phyloP scores from a whole-genome alignment of 306 rosid genomes.

The Boehmeria nivea region DNA sequence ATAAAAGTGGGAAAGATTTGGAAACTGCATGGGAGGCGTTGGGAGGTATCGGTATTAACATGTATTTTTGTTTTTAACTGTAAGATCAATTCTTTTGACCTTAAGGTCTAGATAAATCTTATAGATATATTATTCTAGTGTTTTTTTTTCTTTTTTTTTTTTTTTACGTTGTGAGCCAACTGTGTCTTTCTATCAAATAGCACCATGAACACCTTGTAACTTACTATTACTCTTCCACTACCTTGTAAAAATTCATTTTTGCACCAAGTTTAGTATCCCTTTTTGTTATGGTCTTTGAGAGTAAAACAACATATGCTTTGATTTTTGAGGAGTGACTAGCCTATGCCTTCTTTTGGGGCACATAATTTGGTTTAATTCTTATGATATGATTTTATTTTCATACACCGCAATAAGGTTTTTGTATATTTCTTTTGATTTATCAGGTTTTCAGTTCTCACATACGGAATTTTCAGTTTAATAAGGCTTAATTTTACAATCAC shows the following conservation, averaged over 20 bases:
- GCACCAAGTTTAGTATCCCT: constrained; percentile 6
- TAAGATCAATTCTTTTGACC: constrained; percentile 44
- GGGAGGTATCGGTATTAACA: not conserved
- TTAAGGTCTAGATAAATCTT: constrained; percentile 27
- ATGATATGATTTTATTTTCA: too few species aligned
- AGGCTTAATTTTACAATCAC: too few species aligned
- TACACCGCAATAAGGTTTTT: too few species aligned
- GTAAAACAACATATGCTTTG: too few species aligned
- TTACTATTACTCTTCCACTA: constrained; percentile 12
- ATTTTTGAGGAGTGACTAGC: too few species aligned
- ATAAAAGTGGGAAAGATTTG: not conserved
- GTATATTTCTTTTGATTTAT: too few species aligned
- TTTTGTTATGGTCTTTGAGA: constrained; percentile 22
- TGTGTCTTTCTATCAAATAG: constrained; percentile 15
- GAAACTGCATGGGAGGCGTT: too few species aligned
- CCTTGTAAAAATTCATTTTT: constrained; percentile 36
- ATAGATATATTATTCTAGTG: constrained; percentile 24
- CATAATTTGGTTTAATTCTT: too few species aligned
- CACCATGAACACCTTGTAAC: constrained; percentile 21
- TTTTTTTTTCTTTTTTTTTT: constrained; percentile 3
- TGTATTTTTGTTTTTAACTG: constrained; percentile 11
- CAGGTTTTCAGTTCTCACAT: too few species aligned
- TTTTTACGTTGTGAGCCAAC: constrained; percentile 1
- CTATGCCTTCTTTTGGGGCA: too few species aligned
- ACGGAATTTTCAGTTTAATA: too few species aligned